A percentile compares a stretch with the other conserved stretches of the same genome.
phyloP scores from a whole-genome alignment of 495 filamentous ascomycete species.

The Penicillium bialowiezense region DNA sequence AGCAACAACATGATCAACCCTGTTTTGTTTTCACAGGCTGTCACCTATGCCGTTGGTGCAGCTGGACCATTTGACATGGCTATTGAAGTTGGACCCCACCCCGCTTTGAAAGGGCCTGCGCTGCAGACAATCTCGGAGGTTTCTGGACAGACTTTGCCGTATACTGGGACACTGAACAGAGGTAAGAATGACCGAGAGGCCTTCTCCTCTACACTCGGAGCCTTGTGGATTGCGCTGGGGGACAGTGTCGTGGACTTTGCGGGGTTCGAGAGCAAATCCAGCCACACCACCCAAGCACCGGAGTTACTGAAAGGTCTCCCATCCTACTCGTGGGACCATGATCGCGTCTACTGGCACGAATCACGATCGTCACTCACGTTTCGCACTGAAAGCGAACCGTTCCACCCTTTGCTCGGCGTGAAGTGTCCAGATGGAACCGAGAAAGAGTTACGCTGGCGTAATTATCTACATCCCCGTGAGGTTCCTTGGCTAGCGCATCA shows the following conservation, averaged over 20 bases:
- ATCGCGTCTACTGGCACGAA: conserved; percentile 45
- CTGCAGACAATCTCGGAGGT: conserved; percentile 36
- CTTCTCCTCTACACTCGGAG: conserved; percentile 47
- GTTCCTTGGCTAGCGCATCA: conserved; percentile 44
- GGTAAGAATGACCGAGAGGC: conserved; percentile 33
- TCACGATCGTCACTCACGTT: conserved; percentile 34
- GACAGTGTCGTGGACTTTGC: conserved; percentile 15
- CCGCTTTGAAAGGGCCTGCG: conserved; percentile 48
- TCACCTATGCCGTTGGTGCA: conserved; percentile 33
- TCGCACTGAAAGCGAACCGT: conserved; percentile 8
- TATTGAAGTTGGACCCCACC: conserved; percentile 58
- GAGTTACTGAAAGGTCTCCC: conserved; percentile 41
- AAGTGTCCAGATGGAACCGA: conserved; percentile 16
- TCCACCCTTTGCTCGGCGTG: conserved; percentile 34
- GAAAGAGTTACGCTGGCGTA: conserved; percentile 31
- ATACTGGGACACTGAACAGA: conserved; percentile 38
- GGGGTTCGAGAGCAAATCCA: conserved; percentile 1
- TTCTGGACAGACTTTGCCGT: conserved; percentile 23
- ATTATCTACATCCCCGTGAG: conserved; percentile 30
- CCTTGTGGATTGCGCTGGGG: conserved; percentile 45
- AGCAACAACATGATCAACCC: conserved; percentile 54
- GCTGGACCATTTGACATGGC: conserved; percentile 32
- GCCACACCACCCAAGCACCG: not conserved
- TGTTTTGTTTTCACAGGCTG: conserved; percentile 55
- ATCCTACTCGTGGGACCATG: conserved; percentile 52